phyloP scores from a whole-genome alignment of 2,329 filamentous ascomycete genomes.

The Fusarium mundagurra region DNA sequence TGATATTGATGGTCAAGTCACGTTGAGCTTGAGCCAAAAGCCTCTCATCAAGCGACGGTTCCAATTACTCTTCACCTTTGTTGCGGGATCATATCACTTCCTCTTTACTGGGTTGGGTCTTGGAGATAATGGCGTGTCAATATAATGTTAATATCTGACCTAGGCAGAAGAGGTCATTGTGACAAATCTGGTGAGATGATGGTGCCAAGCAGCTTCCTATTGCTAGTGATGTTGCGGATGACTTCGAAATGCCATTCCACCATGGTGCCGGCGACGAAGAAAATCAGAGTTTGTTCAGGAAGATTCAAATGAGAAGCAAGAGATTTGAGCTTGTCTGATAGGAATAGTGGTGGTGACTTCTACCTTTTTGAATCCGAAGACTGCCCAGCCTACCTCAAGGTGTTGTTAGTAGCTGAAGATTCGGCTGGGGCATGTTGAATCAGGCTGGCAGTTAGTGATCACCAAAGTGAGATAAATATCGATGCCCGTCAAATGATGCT shows the following conservation, averaged over 20 bases:
- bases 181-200: background rate
- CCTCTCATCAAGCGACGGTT: accelerated
- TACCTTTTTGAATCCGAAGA: background rate
- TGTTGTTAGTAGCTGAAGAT: background rate
- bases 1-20: background rate
- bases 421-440: background rate
- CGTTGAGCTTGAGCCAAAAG: background rate
- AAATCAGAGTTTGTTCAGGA: background rate
- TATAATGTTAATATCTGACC: accelerated
- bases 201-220: background rate
- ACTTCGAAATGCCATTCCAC: background rate
- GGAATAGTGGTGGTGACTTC: background rate
- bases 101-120: background rate
- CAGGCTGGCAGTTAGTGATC: background rate
- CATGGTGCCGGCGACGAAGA: background rate
- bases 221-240: background rate
- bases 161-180: accelerated
- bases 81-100: background rate
- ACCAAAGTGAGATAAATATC: background rate
- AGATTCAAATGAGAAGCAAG: background rate
- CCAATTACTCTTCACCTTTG: accelerated
- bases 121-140: accelerated
- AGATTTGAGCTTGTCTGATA: background rate
- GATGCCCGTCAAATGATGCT: background rate
- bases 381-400: background rate